Evolutionary conservation across 2,329 filamentous ascomycete species (phyloP).

Genomic region (Chrysosporium queenslandicum): DNA sequence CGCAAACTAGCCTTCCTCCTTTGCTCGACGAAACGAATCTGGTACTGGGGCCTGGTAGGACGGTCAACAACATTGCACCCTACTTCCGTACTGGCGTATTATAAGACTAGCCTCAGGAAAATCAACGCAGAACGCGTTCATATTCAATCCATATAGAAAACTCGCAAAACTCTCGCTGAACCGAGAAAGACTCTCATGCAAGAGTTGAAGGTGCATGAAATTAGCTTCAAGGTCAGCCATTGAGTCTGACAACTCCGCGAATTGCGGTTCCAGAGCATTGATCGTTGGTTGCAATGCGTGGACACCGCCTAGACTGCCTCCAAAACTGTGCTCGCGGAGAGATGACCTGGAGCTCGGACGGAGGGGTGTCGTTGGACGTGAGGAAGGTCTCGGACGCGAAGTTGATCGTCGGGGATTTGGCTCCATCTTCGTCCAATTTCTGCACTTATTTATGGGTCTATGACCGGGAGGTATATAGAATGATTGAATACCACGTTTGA

Average conservation of each 20-base stretch:
- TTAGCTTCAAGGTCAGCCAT: conserved; percentile 96
- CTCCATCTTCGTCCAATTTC: conserved; percentile 20
- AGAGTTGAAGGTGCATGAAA: conserved; percentile 91
- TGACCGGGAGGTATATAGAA: too few relatives aligned
- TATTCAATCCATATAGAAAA: conserved; percentile 92
- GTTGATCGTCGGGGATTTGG: conserved; percentile 38
- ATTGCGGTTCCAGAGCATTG: conserved; percentile 74
- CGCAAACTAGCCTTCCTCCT: conserved; percentile 30
- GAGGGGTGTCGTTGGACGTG: conserved; percentile 82
- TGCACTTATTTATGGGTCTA: conserved; percentile 2
- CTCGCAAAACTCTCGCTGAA: conserved; percentile 95
- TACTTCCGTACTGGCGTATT: not conserved
- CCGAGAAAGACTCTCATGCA: conserved; percentile 86
- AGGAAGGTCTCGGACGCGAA: conserved; percentile 53
- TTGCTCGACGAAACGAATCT: conserved; percentile 67
- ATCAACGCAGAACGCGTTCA: conserved; percentile 98
- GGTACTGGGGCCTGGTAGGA: conserved; percentile 59
- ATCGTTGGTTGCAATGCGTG: conserved; percentile 51
- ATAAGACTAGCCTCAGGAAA: conserved; percentile 67
- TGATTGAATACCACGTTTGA: too few relatives aligned
- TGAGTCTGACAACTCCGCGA: conserved; percentile 84
- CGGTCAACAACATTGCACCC: not conserved
- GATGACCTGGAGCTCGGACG: conserved; percentile 83
- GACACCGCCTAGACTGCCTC: conserved; percentile 25
- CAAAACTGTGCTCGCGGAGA: conserved; percentile 60